phyloP scores from a whole-genome alignment of 2,329 filamentous ascomycete species.

The Ophiocordyceps camponoti-saundersi region DNA sequence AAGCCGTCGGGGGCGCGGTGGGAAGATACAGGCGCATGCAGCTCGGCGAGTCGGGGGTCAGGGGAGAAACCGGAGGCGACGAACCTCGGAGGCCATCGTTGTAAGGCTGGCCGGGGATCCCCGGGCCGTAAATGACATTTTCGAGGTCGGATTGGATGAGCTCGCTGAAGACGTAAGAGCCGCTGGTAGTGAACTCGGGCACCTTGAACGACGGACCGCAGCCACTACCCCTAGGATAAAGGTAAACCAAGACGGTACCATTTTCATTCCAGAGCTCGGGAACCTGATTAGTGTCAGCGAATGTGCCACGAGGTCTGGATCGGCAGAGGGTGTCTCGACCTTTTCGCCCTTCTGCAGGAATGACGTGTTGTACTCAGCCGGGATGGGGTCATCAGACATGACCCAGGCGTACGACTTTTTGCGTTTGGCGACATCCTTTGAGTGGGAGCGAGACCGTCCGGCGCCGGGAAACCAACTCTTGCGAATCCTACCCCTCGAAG shows the following conservation, averaged over 20 bases:
- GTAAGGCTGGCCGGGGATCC: constrained; percentile 27
- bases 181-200: constrained; percentile 32
- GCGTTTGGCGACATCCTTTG: constrained; percentile 14
- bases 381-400: constrained; percentile 29
- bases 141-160: constrained; percentile 29
- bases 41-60: constrained; percentile 20
- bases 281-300: constrained; percentile 24
- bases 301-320: background rate
- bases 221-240: constrained; percentile 33
- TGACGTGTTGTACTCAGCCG: constrained; percentile 37
- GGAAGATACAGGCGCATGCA: constrained; percentile 35
- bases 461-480: constrained; percentile 36
- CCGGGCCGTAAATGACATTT: constrained; percentile 11
- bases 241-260: constrained; percentile 38
- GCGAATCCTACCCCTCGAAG: constrained; percentile 26
- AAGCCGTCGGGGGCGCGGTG: constrained; percentile 18
- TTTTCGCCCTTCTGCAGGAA: constrained; percentile 37
- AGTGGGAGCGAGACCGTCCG: constrained; percentile 32
- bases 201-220: constrained; percentile 44
- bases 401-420: constrained; percentile 31
- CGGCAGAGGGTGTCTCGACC: constrained; percentile 15
- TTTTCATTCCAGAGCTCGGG: constrained; percentile 49
- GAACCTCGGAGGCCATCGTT: constrained; percentile 28
- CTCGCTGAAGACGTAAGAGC: constrained; percentile 36
- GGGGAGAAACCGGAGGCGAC: constrained; percentile 20